Evolutionary conservation across 257 asterid species (phyloP), one percentile per base, ranked within the genome.

Genomic region (Solanum microdontum): DNA sequence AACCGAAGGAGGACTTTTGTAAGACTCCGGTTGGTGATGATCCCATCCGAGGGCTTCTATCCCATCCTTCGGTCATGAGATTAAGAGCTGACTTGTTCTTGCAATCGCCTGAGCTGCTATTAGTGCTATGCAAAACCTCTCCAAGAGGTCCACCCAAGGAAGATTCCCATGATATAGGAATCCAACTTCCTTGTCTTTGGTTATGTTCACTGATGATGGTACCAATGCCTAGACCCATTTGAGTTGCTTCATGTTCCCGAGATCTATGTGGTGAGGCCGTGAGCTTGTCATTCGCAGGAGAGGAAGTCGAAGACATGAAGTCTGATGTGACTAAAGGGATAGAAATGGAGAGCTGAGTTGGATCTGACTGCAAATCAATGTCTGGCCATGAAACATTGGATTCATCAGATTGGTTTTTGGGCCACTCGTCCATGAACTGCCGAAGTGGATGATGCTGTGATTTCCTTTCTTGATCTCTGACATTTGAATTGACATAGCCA

Each of bases 141-240:
- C 98, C 99, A 0, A 97, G 98, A 19, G 99, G 99, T 15, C 99
- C 99, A 19, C 98, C 98, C 83, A 91, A 88, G 2, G 98, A 93
- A 1, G 95, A 90, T 74, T 92, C 96, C 98, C 99, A 95, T 0
- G 95, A 88, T 26, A 95, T 91, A 1, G 99, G 98, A 60, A 91
- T 90, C 96, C 96, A 94, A 39, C 87, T 92, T 19, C 91, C 86
- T 34, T 89, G 93, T 30, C 91, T 85, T 12, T 79, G 93, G 86
- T 26, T 86, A 8, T 87, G 90, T 39, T 91, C 93, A 19, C 39
- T 74, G 21, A 39, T 66, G 9, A 36, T 33, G 4, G 86, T 84
- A 48, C 95, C 97, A 30, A 93, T 88, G n/a, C 97, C 94, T 28
- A 95, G 72, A 8, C 98, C 97, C 96, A 94, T 94, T 39, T 90